Base-by-base conservation (phyloP, 2,329 filamentous ascomycete species). In the Aureobasidium subglaciale region DNA sequence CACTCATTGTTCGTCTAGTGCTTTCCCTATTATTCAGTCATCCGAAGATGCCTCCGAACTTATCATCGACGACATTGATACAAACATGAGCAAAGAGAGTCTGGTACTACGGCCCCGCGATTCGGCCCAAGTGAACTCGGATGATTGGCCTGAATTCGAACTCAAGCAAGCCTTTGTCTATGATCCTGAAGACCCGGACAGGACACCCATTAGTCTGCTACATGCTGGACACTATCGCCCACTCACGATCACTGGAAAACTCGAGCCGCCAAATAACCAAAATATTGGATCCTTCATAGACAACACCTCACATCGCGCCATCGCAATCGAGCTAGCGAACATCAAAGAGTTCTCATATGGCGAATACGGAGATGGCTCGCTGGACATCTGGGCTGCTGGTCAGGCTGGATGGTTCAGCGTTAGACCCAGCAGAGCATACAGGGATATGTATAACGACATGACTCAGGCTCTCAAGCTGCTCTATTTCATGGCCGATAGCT, bases 331-430 rank as follows among this genome's bases (percentile, higher is more conserved):
- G 60, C 74, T 88, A 52, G 69, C 73, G n/a, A 70, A 75, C 30
- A 75, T 79, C 5, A 69, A 67, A 7, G 70, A 68, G 37, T 77
- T 73, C 60, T 70, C 75, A 3, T 78, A 77, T 60, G 76, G 73
- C 15, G 69, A 75, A 59, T 70, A 83, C 11, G 81, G 85, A 29
- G 77, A 80, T 49, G 76, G 76, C 0, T 73, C 75, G 16, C 75
- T 80, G 4, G 74, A 80, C n/a, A 72, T 87, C 27, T 90, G 86
- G 86, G 82, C 85, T 1, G 74, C 77, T 27, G 83, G 83, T 34
- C 67, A 74, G 54, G 78, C 83, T 11, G 86, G 85, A 41, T 89
- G 85, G 84, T 88, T 82, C 65, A 80, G 85, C 63, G 77, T 90
- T 38, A 73, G 73, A 29, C 85, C 87, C 1, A 73, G 79, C n/a